Conservation (phyloP, 208 protist species). For the Strigomonas galati region DNA sequence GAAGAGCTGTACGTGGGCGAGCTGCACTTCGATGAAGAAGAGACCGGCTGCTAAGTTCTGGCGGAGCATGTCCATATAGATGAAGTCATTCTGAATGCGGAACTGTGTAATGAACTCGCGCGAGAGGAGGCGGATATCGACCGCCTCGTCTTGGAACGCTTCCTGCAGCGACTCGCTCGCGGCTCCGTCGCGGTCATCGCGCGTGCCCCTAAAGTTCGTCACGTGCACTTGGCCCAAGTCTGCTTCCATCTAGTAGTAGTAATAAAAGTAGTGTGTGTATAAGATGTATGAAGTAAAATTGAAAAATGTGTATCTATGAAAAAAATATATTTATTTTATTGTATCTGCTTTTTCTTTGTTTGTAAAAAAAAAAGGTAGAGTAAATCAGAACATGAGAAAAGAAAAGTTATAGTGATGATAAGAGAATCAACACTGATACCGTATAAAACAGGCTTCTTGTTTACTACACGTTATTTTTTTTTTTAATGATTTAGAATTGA, state of each 20-base stretch:
- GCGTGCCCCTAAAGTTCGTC: conserved; percentile 75
- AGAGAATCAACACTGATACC: too few relatives aligned
- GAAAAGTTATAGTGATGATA: too few relatives aligned
- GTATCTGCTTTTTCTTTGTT: too few relatives aligned
- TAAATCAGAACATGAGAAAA: too few relatives aligned
- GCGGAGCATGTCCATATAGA: conserved; percentile 87
- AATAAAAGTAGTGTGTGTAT: neutral
- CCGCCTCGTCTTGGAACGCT: neutral
- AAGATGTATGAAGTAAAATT: too few relatives aligned
- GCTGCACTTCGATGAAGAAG: conserved; percentile 86
- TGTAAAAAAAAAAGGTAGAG: too few relatives aligned
- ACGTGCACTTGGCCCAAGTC: conserved; percentile 76
- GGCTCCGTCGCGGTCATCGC: conserved; percentile 19
- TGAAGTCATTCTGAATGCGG: conserved; percentile 69
- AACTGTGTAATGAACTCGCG: conserved; percentile 80
- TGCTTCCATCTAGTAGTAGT: conserved; percentile 48
- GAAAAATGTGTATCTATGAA: neutral
- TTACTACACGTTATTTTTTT: neutral
- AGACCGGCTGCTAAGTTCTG: conserved; percentile 74
- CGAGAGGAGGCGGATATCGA: conserved; percentile 64
- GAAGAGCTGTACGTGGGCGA: conserved; percentile 85
- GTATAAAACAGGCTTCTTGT: too few relatives aligned
- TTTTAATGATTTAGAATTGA: neutral
- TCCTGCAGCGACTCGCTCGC: conserved; percentile 9
- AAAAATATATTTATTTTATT: conserved; percentile 1